Evolutionary conservation across 371 early-diverging fungal genomes (phyloP).

Genomic region (Cladochytrium tenue): DNA sequence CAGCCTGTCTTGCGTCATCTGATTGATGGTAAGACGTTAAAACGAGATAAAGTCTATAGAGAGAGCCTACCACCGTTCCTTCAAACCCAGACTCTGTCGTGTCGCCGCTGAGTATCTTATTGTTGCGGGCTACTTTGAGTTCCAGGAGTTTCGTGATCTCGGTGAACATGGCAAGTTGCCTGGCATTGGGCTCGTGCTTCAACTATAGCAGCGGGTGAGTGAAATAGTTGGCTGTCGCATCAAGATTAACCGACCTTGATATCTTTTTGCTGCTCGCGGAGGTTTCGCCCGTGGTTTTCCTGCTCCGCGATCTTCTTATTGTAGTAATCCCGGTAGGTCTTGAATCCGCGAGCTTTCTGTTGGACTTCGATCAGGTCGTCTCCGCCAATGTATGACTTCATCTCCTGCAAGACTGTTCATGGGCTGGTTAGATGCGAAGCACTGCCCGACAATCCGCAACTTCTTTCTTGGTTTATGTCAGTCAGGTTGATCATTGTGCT

Average conservation of each 20-base stretch:
- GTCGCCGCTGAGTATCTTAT: slow-evolving; percentile 37
- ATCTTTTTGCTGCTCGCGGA: slow-evolving; percentile 49
- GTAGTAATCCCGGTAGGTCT: slow-evolving; percentile 56
- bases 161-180: slow-evolving; percentile 45
- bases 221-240: not conserved
- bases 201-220: slow-evolving; percentile 21
- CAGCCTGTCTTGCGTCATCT: slow-evolving; percentile 38
- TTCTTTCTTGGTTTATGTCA: slow-evolving; percentile 47
- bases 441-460: too few species aligned
- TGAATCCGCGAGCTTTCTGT: slow-evolving; percentile 53
- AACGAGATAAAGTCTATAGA: not conserved
- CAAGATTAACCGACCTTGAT: slow-evolving; percentile 47
- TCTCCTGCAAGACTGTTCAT: slow-evolving; percentile 49
- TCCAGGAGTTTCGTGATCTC: slow-evolving; percentile 45
- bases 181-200: slow-evolving; percentile 51
- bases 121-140: slow-evolving; percentile 41
- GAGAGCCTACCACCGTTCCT: slow-evolving; percentile 10
- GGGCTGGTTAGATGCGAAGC: too few species aligned
- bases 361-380: slow-evolving; percentile 46
- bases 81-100: slow-evolving; percentile 25
- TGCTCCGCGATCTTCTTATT: slow-evolving; percentile 44
- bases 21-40: not conserved
- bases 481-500: slow-evolving; percentile 29
- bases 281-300: slow-evolving; percentile 39
- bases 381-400: slow-evolving; percentile 59